A percentile compares a stretch with the other conserved stretches of the same genome.
Conservation (phyloP, 2,329 filamentous ascomycete species). For the Ophiostoma tasmaniense region DNA sequence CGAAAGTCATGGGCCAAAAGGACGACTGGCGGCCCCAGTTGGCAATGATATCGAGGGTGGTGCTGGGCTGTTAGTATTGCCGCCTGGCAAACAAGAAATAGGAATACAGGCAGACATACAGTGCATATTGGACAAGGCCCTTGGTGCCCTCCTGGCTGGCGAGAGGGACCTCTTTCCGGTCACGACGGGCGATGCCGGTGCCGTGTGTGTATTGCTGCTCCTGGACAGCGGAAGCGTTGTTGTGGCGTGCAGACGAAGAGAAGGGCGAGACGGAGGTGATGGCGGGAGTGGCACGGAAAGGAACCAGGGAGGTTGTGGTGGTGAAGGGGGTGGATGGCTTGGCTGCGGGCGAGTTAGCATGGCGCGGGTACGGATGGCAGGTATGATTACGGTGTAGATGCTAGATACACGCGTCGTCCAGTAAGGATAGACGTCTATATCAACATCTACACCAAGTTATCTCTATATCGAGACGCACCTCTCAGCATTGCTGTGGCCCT, state of each 20-base stretch:
- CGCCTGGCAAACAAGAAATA: background rate
- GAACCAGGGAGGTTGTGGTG: slow-evolving; percentile 43
- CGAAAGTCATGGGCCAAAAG: slow-evolving; percentile 83
- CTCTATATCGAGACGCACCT: slow-evolving; percentile 32
- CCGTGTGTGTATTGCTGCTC: slow-evolving; percentile 39
- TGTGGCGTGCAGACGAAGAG: slow-evolving; percentile 56
- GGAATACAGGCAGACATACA: slow-evolving; percentile 50
- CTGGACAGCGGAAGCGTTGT: slow-evolving; percentile 47
- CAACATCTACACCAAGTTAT: background rate
- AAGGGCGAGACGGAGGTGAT: slow-evolving; percentile 45
- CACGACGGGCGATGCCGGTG: slow-evolving; percentile 42
- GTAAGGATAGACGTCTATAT: background rate
- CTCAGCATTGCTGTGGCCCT: slow-evolving; percentile 45
- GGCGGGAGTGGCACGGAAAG: slow-evolving; percentile 48
- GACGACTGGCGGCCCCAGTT: slow-evolving; percentile 82
- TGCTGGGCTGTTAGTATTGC: slow-evolving; percentile 38
- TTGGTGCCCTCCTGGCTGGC: slow-evolving; percentile 73
- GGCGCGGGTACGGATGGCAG: background rate
- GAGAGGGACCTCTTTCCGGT: slow-evolving; percentile 64
- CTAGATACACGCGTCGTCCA: background rate
- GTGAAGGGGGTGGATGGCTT: slow-evolving; percentile 43
- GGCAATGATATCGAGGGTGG: slow-evolving; percentile 67
- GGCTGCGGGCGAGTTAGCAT: slow-evolving; percentile 37
- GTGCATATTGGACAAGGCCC: slow-evolving; percentile 72
- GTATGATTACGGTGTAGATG: background rate